A percentile compares a stretch with the other conserved stretches of the same genome.
Evolutionary conservation across 2,329 filamentous ascomycete species (phyloP).

Genomic region (Colletotrichum nymphaeae): DNA sequence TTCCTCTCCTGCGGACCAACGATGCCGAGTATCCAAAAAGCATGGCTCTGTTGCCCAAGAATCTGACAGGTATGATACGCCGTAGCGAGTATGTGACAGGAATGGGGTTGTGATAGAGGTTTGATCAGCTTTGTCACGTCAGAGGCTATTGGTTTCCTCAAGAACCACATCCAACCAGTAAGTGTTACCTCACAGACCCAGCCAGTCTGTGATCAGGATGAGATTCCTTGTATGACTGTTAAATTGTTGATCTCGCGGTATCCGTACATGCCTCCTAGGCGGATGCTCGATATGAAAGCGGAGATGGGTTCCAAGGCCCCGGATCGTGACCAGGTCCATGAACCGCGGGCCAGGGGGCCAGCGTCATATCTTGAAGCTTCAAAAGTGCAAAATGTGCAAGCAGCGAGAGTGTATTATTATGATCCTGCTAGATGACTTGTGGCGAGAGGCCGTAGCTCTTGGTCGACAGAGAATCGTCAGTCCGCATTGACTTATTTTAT

Average conservation of each 20-base stretch:
- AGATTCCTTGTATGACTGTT: not conserved
- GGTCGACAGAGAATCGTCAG: slow-evolving; percentile 8
- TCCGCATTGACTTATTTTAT: slow-evolving; percentile 9
- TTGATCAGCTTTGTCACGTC: not conserved
- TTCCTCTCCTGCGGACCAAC: not conserved
- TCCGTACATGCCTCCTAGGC: not conserved
- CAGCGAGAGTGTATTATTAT: not conserved
- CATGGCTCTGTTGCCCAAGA: not conserved
- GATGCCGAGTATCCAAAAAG: not conserved
- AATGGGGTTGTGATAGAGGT: not conserved
- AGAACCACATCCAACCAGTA: not conserved
- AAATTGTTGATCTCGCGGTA: not conserved
- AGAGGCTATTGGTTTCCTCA: not conserved
- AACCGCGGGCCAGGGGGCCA: not conserved
- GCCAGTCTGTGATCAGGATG: not conserved
- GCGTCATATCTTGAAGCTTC: not conserved
- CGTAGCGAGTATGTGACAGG: not conserved
- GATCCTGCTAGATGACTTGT: not conserved
- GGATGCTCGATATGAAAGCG: not conserved
- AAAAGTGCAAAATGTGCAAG: not conserved
- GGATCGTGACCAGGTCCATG: not conserved
- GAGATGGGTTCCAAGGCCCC: not conserved
- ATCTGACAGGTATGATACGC: not conserved
- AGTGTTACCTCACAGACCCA: not conserved
- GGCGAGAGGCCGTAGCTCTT: not conserved